phyloP scores from a whole-genome alignment of 225 moss, liverwort and hornwort species.

The Thuidium tamariscinum region DNA sequence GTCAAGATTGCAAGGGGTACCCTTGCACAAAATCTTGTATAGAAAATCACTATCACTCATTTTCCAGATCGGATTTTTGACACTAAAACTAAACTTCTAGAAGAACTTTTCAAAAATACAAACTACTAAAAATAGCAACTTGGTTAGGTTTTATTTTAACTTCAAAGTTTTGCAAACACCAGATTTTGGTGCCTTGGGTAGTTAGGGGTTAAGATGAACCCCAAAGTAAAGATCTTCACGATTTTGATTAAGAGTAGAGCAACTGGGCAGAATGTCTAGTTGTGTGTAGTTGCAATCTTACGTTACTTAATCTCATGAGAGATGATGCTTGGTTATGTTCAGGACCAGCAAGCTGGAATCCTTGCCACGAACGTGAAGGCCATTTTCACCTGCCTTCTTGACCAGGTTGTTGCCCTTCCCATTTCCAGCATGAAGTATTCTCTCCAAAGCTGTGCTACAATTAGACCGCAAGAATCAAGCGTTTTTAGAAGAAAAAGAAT shows the following conservation, averaged over 20 bases:
- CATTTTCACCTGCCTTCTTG: conserved; percentile 82
- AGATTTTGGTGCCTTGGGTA: no score
- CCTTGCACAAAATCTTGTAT: no score
- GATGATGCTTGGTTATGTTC: neutral
- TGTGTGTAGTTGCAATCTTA: neutral
- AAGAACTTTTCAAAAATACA: no score
- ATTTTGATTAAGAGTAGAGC: neutral
- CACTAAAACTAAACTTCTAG: no score
- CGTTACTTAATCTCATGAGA: neutral
- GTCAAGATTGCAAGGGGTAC: no score
- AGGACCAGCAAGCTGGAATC: conserved; percentile 51
- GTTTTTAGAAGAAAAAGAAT: neutral
- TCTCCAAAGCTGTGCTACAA: neutral
- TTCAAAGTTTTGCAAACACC: no score
- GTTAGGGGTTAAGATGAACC: no score
- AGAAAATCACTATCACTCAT: no score
- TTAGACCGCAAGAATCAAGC: neutral
- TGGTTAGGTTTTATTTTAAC: no score
- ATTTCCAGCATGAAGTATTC: neutral
- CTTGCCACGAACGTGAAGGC: conserved; percentile 82
- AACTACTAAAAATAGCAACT: no score
- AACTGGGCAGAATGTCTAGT: neutral
- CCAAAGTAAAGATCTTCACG: neutral
- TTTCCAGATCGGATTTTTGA: no score
- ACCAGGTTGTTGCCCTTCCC: conserved; percentile 44